phyloP scores from a whole-genome alignment of 768 basidiomycete species.

The Calvatia gigantea region DNA sequence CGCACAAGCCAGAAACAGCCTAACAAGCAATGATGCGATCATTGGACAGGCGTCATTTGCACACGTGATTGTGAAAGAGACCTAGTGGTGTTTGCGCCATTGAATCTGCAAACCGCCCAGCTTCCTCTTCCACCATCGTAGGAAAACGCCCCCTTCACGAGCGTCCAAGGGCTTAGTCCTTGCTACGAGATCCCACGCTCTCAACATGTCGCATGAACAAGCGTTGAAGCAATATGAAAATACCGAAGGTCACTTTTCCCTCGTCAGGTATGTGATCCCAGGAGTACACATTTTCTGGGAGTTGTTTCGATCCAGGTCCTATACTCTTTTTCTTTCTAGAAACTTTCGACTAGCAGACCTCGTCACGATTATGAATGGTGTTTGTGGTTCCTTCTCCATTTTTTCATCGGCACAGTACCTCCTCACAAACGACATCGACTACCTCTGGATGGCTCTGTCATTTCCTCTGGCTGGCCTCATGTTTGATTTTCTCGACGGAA shows the following conservation, averaged over 20 bases:
- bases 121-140: conserved; percentile 11
- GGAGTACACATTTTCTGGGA: conserved; percentile 6
- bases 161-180: conserved; percentile 26
- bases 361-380: conserved; percentile 98
- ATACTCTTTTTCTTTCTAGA: conserved; percentile 38
- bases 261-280: conserved; percentile 71
- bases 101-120: not conserved
- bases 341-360: conserved; percentile 98
- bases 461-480: conserved; percentile 92
- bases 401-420: conserved; percentile 93
- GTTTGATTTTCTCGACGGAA: conserved; percentile 98
- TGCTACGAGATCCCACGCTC: conserved; percentile 24
- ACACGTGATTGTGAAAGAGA: conserved; percentile 12
- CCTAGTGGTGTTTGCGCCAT: not conserved
- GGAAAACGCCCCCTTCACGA: conserved; percentile 42
- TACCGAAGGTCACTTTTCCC: conserved; percentile 93
- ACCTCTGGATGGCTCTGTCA: conserved; percentile 82
- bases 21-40: not conserved
- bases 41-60: not conserved
- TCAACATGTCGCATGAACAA: conserved; percentile 26
- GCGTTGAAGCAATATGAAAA: conserved; percentile 81
- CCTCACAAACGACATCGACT: conserved; percentile 69
- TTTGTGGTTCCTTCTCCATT: conserved; percentile 94
- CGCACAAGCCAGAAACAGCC: not conserved
- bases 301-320: conserved; percentile 18